Percentiles rank a stretch among this genome's conserved stretches.
These are phyloP conservation scores for Ascochyta lentis DNA, from an alignment of 2,329 filamentous ascomycete genomes.

Conservation along the genomic window DNA sequence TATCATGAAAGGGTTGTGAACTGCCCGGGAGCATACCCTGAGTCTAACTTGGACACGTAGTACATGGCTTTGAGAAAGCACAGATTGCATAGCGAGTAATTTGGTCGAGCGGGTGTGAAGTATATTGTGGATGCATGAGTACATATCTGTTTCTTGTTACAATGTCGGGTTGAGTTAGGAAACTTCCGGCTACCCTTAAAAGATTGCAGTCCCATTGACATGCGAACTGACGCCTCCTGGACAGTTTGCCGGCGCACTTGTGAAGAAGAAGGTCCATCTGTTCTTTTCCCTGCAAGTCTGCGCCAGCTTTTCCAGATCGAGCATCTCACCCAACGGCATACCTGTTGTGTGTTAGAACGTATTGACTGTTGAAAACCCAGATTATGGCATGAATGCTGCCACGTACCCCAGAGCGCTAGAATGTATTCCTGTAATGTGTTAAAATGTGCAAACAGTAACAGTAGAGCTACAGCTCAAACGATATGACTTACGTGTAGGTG, in stretches of 20 bases:
- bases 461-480: too few relatives aligned
- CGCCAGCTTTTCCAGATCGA: slow-evolving; percentile 60
- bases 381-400: too few relatives aligned
- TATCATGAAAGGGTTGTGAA: background rate
- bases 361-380: too few relatives aligned
- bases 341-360: too few relatives aligned
- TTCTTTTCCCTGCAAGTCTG: slow-evolving; percentile 62
- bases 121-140: background rate
- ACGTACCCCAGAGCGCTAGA: slow-evolving; percentile 46
- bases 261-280: slow-evolving; percentile 68
- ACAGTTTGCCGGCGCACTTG: slow-evolving; percentile 65
- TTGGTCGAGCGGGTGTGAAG: background rate
- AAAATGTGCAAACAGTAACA: too few relatives aligned
- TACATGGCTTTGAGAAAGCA: background rate
- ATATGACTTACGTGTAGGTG: slow-evolving; percentile 5
- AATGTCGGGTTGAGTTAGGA: background rate
- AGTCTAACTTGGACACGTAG: background rate
- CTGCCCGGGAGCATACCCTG: background rate
- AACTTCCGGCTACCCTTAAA: slow-evolving; percentile 19
- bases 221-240: slow-evolving; percentile 57
- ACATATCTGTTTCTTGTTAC: background rate
- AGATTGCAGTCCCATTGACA: slow-evolving; percentile 53
- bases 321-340: slow-evolving; percentile 51
- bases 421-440: slow-evolving; percentile 13
- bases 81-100: background rate